phyloP scores from a whole-genome alignment of 2,329 filamentous ascomycete genomes.

The Claviceps paspali region DNA sequence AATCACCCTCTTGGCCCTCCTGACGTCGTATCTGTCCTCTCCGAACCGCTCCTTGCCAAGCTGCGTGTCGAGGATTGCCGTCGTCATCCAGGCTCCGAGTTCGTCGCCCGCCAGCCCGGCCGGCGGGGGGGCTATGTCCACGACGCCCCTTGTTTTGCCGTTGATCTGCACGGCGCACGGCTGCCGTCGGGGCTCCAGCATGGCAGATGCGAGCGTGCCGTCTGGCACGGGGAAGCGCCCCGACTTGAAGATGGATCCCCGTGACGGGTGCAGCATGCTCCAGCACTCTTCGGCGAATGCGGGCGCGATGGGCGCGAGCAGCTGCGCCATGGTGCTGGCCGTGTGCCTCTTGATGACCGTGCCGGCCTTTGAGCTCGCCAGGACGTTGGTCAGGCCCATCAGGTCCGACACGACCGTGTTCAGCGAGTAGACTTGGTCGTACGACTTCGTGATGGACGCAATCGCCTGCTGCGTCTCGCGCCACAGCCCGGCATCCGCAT shows the following conservation, averaged over 20 bases:
- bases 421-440: slow-evolving; percentile 57
- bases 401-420: slow-evolving; percentile 77
- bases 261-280: slow-evolving; percentile 35
- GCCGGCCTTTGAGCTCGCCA: slow-evolving; percentile 32
- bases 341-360: slow-evolving; percentile 32
- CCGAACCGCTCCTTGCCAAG: slow-evolving; percentile 43
- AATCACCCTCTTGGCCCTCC: slow-evolving; percentile 46
- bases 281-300: slow-evolving; percentile 73
- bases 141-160: slow-evolving; percentile 56
- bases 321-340: slow-evolving; percentile 43
- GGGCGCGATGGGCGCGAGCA: slow-evolving; percentile 68
- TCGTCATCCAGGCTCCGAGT: slow-evolving; percentile 45
- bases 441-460: slow-evolving; percentile 48
- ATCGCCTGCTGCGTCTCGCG: slow-evolving; percentile 54
- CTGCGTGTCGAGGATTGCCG: slow-evolving; percentile 43
- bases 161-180: slow-evolving; percentile 62
- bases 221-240: slow-evolving; percentile 46
- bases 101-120: slow-evolving; percentile 24
- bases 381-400: slow-evolving; percentile 62
- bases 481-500: slow-evolving; percentile 40
- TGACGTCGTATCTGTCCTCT: slow-evolving; percentile 28
- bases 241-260: slow-evolving; percentile 25
- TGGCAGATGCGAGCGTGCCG: slow-evolving; percentile 29
- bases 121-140: slow-evolving; percentile 43
- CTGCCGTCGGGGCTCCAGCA: slow-evolving; percentile 34